Conservation (phyloP, 2,329 filamentous ascomycete genomes). For the Alternaria novae-zelandiae region DNA sequence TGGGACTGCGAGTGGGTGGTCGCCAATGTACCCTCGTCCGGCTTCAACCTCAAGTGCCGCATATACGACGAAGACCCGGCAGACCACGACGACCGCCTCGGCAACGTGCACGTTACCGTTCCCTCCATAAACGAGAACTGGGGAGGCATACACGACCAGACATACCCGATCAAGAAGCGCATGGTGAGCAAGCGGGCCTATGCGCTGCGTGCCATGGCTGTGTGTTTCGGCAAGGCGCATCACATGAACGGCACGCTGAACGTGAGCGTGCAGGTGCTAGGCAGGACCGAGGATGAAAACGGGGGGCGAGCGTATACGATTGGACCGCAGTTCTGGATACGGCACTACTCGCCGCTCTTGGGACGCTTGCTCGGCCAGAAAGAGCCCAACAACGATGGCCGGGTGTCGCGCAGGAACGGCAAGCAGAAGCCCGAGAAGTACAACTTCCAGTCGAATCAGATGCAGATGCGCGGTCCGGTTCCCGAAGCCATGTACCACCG, state of each 20-base stretch:
- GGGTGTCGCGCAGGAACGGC: slow-evolving; percentile 49
- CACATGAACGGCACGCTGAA: slow-evolving; percentile 74
- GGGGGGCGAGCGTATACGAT: slow-evolving; percentile 77
- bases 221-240: slow-evolving; percentile 65
- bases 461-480: slow-evolving; percentile 84
- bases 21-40: slow-evolving; percentile 80
- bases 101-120: slow-evolving; percentile 78
- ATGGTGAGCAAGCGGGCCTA: slow-evolving; percentile 89
- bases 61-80: slow-evolving; percentile 89
- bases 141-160: slow-evolving; percentile 69
- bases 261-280: slow-evolving; percentile 79
- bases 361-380: slow-evolving; percentile 76
- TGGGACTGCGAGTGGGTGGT: slow-evolving; percentile 91
- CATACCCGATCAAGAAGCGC: slow-evolving; percentile 79
- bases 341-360: slow-evolving; percentile 88
- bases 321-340: slow-evolving; percentile 77
- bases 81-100: slow-evolving; percentile 85
- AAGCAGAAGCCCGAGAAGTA: slow-evolving; percentile 68
- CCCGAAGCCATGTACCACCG: slow-evolving; percentile 84
- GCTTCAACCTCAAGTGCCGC: slow-evolving; percentile 83
- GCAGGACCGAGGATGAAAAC: slow-evolving; percentile 70
- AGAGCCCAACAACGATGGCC: slow-evolving; percentile 54
- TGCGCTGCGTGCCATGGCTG: slow-evolving; percentile 71
- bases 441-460: slow-evolving; percentile 91
- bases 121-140: slow-evolving; percentile 67